Percentiles rank a stretch among this genome's conserved stretches.
These are phyloP conservation scores for Bombardia bombarda DNA, from an alignment of 495 filamentous ascomycete genomes.

Conservation along the genomic window DNA sequence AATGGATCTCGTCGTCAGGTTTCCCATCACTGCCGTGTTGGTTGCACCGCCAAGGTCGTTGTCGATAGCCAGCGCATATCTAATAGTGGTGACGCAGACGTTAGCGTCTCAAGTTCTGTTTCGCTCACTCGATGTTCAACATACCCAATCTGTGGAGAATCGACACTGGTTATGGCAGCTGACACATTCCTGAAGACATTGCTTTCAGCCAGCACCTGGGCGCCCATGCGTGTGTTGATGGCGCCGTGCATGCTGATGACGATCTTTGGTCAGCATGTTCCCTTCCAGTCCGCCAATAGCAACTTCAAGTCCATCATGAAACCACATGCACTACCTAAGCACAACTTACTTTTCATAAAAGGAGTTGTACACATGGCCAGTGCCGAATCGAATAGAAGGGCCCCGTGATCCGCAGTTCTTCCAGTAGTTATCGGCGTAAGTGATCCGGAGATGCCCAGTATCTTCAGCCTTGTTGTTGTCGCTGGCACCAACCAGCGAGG, in stretches of 20 bases:
- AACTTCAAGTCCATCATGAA: no score
- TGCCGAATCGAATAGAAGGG: slow-evolving; percentile 57
- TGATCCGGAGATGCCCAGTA: slow-evolving; percentile 49
- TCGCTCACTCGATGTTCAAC: not conserved
- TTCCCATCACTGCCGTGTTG: slow-evolving; percentile 42
- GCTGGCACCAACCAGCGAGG: slow-evolving; percentile 53
- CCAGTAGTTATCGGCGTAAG: slow-evolving; percentile 57
- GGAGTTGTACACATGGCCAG: slow-evolving; percentile 43
- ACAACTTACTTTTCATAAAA: slow-evolving; percentile 26
- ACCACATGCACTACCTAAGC: not conserved
- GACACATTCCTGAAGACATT: slow-evolving; percentile 45
- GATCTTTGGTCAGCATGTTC: not conserved
- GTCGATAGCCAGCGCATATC: slow-evolving; percentile 38
- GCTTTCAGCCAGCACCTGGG: slow-evolving; percentile 55
- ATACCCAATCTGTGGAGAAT: slow-evolving; percentile 42
- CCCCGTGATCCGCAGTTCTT: slow-evolving; percentile 52
- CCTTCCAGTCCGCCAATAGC: no score
- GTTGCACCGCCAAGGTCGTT: slow-evolving; percentile 46
- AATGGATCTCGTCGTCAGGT: slow-evolving; percentile 30
- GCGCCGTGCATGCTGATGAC: slow-evolving; percentile 37
- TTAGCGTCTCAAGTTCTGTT: not conserved
- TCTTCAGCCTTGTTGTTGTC: slow-evolving; percentile 40
- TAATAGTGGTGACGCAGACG: not conserved
- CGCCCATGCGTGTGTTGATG: slow-evolving; percentile 59
- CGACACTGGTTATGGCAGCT: slow-evolving; percentile 44